Base-by-base conservation (phyloP, 2,329 filamentous ascomycete species). In the Endocalyx cinctus region DNA sequence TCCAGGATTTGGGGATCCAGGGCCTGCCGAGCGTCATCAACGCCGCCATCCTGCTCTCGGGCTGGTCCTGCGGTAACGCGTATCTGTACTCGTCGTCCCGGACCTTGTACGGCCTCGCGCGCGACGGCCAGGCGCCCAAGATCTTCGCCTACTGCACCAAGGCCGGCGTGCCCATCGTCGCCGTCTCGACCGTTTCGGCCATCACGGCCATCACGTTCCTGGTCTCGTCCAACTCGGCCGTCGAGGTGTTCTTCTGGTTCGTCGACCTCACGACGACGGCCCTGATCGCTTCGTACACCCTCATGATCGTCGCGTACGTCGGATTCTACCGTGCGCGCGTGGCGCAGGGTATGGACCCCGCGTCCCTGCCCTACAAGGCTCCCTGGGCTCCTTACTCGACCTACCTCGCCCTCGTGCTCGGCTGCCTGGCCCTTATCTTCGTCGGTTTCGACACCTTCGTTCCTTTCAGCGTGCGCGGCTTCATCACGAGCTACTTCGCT, bases 1-100 rank as follows among this genome's bases (percentile, higher is more conserved):
- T 78, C 70, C 64, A 70, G 42, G 62, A 72, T 15, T 57, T 78
- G 4, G 56, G 63, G 6, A 76, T 79, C 39, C 52, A 53, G 1
- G 55, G 70, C 4, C 55, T 79, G 2, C 74, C 75, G 5, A 60
- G 76, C 43, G 70, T 80, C 27, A 72, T 80, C 52, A 80, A 80
- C 48, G 72, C 72, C 6, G 42, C 47, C 17, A 54, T 54, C 18
- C 19, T 53, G 31, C 41, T 54, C 4, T 51, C 47, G 1, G 50
- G 50, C 5, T 43, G 37, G 43, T 45, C 41, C 5, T 46, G 41
- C 28, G 45, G 45, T 12, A 48, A 48, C 14, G 43, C 43, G 6
- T 48, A 46, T 28, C 39, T 48, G 11, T 48, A 48, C 41, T 38
- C 39, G 1, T 41, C 41, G 2, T 44, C 41, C 12, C 26, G 45